These are phyloP conservation scores for Eruca vesicaria DNA, from an alignment of 441 rosid genomes.

Conservation along the genomic window DNA sequence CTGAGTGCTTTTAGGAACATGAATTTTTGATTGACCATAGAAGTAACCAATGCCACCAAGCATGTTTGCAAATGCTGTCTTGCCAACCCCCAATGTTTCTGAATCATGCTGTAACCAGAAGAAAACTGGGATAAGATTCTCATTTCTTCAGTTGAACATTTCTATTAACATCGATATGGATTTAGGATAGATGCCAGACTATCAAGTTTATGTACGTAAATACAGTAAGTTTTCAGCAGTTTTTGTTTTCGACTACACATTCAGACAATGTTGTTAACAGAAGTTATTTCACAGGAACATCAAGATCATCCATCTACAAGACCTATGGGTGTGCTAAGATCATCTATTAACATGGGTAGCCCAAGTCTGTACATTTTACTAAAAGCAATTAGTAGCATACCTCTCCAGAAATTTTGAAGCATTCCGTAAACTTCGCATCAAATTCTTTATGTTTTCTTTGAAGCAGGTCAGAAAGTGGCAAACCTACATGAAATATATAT, in stretches of 20 bases:
- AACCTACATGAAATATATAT: conserved; percentile 40
- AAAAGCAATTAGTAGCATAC: conserved; percentile 37
- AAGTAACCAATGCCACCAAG: conserved; percentile 4
- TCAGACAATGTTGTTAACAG: neutral
- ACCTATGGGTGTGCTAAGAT: conserved; percentile 4
- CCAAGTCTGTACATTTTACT: neutral
- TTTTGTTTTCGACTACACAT: conserved; percentile 16
- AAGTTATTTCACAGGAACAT: neutral
- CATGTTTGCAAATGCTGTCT: neutral
- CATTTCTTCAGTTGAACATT: neutral
- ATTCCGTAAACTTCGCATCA: conserved; percentile 59
- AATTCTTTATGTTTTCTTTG: conserved; percentile 65
- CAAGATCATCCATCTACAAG: conserved; percentile 6
- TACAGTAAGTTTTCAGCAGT: conserved; percentile 7
- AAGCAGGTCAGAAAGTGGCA: conserved; percentile 55
- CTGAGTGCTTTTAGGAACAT: conserved; percentile 52
- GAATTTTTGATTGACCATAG: conserved; percentile 43
- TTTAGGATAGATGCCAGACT: neutral
- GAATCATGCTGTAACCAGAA: neutral
- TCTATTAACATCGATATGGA: neutral
- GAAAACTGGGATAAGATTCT: neutral
- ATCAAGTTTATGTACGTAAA: neutral
- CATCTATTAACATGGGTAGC: conserved; percentile 1
- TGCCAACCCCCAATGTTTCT: neutral
- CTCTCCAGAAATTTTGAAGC: conserved; percentile 68